These are phyloP conservation scores for Phaeotremella fagi DNA, from an alignment of 768 basidiomycete species.

Conservation along the genomic window DNA sequence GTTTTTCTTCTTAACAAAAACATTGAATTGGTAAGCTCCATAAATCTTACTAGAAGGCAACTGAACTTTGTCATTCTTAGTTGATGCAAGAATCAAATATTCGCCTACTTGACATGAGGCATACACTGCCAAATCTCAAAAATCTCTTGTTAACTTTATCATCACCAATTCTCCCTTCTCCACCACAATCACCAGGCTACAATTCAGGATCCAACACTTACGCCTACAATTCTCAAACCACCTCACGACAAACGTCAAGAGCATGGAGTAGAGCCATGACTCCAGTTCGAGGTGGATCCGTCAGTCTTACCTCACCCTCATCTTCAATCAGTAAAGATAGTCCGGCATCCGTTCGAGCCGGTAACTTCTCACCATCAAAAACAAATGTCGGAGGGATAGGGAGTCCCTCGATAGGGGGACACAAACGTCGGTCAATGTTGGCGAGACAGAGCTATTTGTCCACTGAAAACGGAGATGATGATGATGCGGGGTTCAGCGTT, in stretches of 20 bases:
- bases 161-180: conserved; percentile 22
- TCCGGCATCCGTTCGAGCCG: too few species aligned
- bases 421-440: too few species aligned
- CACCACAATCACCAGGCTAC: not conserved
- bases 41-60: not conserved
- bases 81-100: conserved; percentile 87
- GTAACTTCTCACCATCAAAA: too few species aligned
- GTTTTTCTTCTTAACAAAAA: conserved; percentile 96
- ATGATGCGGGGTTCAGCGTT: too few species aligned
- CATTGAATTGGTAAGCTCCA: conserved; percentile 73
- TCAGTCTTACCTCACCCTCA: too few species aligned
- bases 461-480: too few species aligned
- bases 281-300: not conserved
- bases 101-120: conserved; percentile 83
- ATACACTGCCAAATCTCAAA: conserved; percentile 95
- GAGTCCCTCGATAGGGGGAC: too few species aligned
- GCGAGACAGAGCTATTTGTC: too few species aligned
- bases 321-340: too few species aligned
- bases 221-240: not conserved
- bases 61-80: conserved; percentile 50
- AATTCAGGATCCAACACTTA: not conserved
- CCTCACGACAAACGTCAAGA: conserved; percentile 4
- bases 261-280: not conserved
- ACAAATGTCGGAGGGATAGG: too few species aligned
- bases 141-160: conserved; percentile 70